Conservation (phyloP, 176 grass and related monocot genomes). For the Rhynchospora tenuis region DNA sequence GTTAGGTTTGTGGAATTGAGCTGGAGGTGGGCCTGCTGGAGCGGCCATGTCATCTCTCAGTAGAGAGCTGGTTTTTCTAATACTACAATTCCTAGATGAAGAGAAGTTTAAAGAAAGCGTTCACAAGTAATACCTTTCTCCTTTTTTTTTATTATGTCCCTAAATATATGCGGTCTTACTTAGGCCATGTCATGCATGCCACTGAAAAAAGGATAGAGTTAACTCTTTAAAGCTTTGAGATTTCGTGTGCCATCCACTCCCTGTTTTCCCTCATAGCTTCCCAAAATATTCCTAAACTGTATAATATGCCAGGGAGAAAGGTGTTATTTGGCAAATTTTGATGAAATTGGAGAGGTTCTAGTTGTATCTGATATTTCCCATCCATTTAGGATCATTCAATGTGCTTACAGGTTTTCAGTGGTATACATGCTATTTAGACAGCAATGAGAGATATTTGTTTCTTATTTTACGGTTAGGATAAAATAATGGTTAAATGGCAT, state of each 20-base stretch:
- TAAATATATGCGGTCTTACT: neutral
- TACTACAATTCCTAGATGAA: constrained; percentile 45
- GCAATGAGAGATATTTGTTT: neutral
- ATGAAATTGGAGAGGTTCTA: neutral
- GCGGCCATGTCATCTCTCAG: constrained; percentile 41
- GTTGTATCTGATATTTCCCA: neutral
- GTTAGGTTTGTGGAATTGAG: constrained; percentile 17
- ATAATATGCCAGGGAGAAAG: neutral
- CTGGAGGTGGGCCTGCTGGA: constrained; percentile 9
- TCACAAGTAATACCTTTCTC: constrained; percentile 35
- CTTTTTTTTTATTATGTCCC: neutral
- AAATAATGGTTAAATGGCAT: neutral
- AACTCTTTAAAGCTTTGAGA: no score
- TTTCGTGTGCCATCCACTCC: no score
- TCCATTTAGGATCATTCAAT: neutral
- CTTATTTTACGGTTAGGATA: neutral
- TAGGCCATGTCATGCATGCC: neutral
- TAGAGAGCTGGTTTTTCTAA: constrained; percentile 46
- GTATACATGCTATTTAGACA: neutral
- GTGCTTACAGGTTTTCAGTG: neutral
- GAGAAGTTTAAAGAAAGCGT: constrained; percentile 47
- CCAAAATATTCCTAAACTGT: no score
- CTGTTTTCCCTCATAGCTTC: no score
- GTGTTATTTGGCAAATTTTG: neutral
- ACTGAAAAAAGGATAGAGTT: neutral